Evolutionary conservation across 257 asterid species (phyloP).

Genomic region (Solanum chmielewskii): DNA sequence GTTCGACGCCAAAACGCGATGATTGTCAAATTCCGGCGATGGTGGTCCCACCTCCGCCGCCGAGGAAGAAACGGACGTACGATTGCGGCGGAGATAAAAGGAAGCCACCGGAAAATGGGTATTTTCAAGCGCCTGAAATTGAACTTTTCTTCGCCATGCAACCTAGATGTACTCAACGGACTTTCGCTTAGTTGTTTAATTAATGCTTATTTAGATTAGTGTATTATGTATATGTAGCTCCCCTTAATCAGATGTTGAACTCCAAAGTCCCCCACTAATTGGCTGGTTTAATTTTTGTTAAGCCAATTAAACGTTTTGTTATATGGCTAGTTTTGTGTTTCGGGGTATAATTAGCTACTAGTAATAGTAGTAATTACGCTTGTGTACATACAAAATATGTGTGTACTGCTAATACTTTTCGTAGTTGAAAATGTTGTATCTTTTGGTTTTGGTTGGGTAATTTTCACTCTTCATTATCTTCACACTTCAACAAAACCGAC

Average conservation of each 20-base stretch:
- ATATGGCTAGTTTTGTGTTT: background rate
- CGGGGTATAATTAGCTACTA: background rate
- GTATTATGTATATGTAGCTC: background rate
- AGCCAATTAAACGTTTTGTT: background rate
- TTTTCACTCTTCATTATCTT: background rate
- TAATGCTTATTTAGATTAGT: background rate
- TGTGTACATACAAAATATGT: background rate
- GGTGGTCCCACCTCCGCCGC: slow-evolving; percentile 6
- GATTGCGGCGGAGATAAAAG: background rate
- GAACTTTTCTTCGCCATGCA: slow-evolving; percentile 1
- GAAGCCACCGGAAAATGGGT: slow-evolving; percentile 2
- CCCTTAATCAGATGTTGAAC: background rate
- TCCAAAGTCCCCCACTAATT: background rate
- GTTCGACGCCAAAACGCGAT: slow-evolving; percentile 4
- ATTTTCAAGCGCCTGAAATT: slow-evolving; percentile 1
- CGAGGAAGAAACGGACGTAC: slow-evolving; percentile 8
- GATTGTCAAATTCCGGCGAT: slow-evolving; percentile 1
- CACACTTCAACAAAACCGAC: background rate
- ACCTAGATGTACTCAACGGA: background rate
- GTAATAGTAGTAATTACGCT: background rate
- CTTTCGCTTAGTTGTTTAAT: background rate
- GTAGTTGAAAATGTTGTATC: background rate
- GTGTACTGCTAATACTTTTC: background rate
- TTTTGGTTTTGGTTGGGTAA: background rate
- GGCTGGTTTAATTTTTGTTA: background rate